Conservation (phyloP, 352 stramenopile species). For the Pythium insidiosum region DNA sequence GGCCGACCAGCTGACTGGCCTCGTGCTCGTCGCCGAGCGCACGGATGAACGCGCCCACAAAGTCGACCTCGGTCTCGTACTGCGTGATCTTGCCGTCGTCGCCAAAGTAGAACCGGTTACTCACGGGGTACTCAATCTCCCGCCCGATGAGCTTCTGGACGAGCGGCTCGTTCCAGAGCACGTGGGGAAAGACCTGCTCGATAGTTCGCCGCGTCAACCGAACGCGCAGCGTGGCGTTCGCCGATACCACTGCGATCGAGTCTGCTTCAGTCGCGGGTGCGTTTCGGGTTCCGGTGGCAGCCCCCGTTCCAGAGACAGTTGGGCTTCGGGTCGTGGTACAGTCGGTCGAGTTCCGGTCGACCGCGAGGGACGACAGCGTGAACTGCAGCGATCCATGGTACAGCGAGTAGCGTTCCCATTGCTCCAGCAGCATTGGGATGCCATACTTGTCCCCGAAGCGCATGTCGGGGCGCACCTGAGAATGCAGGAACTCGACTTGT, state of each 20-base stretch:
- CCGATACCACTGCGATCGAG: slow-evolving; percentile 1
- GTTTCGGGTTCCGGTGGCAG: too few relatives aligned
- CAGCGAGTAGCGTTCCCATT: slow-evolving; percentile 53
- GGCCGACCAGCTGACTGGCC: slow-evolving; percentile 10
- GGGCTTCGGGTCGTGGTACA: too few relatives aligned
- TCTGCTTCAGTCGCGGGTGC: too few relatives aligned
- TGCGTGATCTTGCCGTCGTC: slow-evolving; percentile 13
- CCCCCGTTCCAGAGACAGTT: too few relatives aligned
- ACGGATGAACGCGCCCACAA: slow-evolving; percentile 14
- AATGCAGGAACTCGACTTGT: slow-evolving; percentile 28
- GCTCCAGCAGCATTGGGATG: slow-evolving; percentile 26
- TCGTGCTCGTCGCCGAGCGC: slow-evolving; percentile 8
- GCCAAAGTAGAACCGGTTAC: slow-evolving; percentile 21
- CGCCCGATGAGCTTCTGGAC: slow-evolving; percentile 29
- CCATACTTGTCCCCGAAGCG: slow-evolving; percentile 35
- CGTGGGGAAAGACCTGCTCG: slow-evolving; percentile 26
- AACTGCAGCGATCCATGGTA: slow-evolving; percentile 35
- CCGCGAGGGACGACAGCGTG: slow-evolving; percentile 30
- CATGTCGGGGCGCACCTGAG: slow-evolving; percentile 27
- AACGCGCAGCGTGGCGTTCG: slow-evolving; percentile 7
- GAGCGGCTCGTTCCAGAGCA: slow-evolving; percentile 22
- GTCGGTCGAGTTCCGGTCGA: slow-evolving; percentile 14
- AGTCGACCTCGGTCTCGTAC: slow-evolving; percentile 19
- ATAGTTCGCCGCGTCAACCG: slow-evolving; percentile 12
- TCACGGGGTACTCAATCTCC: slow-evolving; percentile 15